phyloP scores from a whole-genome alignment of 148 eudicot species.

The Fagopyrum esculentum region DNA sequence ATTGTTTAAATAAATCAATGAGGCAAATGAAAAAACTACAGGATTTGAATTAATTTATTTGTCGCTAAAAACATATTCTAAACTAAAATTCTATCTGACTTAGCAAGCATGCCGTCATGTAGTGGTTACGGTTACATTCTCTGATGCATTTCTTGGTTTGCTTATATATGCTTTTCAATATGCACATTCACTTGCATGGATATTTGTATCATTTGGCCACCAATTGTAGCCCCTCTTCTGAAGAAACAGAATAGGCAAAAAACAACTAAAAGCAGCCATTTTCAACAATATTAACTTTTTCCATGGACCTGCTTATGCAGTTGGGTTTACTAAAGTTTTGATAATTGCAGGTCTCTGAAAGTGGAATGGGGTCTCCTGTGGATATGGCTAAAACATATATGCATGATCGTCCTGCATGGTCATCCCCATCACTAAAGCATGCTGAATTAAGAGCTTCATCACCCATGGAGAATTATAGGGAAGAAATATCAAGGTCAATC shows the following conservation, averaged over 20 bases:
- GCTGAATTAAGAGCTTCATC: slow-evolving; percentile 41
- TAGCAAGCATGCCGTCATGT: not conserved
- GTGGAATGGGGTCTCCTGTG: slow-evolving; percentile 56
- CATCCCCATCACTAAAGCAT: slow-evolving; percentile 42
- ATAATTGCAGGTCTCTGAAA: slow-evolving; percentile 36
- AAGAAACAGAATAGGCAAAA: not conserved
- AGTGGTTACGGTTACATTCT: not conserved
- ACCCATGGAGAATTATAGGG: slow-evolving; percentile 34
- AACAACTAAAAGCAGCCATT: not conserved
- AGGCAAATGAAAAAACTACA: not conserved
- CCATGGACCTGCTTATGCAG: not conserved
- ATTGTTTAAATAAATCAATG: not conserved
- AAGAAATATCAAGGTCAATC: slow-evolving; percentile 14
- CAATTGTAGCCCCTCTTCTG: not conserved
- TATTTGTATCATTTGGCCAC: not conserved
- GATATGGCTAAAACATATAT: slow-evolving; percentile 85
- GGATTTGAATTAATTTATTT: not conserved
- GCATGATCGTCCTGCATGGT: slow-evolving; percentile 76
- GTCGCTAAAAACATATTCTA: not conserved
- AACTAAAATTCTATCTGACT: not conserved
- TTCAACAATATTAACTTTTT: not conserved
- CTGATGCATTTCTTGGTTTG: not conserved
- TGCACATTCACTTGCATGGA: not conserved
- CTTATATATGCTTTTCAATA: not conserved
- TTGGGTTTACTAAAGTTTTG: not conserved